These are phyloP conservation scores for Phytophthora melonis DNA, from an alignment of 352 stramenopile genomes.

Conservation along the genomic window DNA sequence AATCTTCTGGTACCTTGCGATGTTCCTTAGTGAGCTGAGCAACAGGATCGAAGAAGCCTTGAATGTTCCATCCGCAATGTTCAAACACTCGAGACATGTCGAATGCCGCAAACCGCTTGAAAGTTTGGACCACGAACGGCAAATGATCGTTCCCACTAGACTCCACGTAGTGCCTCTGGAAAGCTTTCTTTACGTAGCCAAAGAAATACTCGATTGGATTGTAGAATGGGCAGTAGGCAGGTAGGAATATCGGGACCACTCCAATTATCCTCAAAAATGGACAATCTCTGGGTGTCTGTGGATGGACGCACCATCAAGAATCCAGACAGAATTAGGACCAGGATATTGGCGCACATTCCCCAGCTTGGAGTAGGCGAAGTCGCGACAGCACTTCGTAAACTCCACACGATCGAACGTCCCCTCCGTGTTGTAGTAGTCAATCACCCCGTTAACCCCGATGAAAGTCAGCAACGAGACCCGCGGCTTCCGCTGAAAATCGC, in stretches of 20 bases:
- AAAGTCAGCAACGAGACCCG: conserved; percentile 22
- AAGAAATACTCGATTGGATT: background rate
- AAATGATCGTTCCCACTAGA: background rate
- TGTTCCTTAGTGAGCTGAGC: background rate
- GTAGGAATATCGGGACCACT: no score
- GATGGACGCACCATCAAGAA: conserved; percentile 38
- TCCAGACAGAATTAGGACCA: conserved; percentile 33
- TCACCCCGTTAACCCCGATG: conserved; percentile 26
- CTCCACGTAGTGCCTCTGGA: background rate
- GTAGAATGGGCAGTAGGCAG: no score
- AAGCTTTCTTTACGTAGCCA: background rate
- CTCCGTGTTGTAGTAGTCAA: conserved; percentile 31
- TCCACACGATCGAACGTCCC: conserved; percentile 36
- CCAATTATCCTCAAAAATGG: conserved; percentile 9
- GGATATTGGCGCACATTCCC: conserved; percentile 18
- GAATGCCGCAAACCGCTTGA: background rate
- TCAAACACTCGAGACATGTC: background rate
- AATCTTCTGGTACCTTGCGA: conserved; percentile 3
- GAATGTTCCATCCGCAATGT: background rate
- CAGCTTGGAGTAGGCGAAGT: conserved; percentile 3
- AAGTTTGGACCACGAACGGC: background rate
- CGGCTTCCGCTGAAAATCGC: conserved; percentile 35
- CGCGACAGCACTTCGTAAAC: conserved; percentile 29
- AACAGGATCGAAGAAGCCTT: conserved; percentile 2
- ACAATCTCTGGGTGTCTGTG: conserved; percentile 37